phyloP scores from a whole-genome alignment of 169 alveolate genomes.

The Theileria sp. region DNA sequence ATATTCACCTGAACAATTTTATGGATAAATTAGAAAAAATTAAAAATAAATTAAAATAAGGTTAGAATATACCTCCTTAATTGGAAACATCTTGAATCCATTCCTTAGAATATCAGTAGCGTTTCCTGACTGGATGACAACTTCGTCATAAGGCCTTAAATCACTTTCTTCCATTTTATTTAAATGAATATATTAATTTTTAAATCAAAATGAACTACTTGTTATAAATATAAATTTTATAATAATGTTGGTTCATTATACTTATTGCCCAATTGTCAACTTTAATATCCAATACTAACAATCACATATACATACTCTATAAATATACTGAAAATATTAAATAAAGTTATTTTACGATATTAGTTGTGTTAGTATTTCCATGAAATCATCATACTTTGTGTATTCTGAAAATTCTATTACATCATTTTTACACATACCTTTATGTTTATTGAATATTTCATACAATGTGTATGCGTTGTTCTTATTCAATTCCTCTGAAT shows the following conservation, averaged over 20 bases:
- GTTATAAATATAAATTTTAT: too few species aligned
- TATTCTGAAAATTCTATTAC: conserved; percentile 3
- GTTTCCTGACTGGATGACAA: conserved; percentile 49
- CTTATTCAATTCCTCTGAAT: not conserved
- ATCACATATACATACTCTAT: not conserved
- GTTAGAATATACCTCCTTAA: conserved; percentile 41
- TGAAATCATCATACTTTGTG: conserved; percentile 21
- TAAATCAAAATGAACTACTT: too few species aligned
- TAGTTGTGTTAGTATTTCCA: conserved; percentile 1
- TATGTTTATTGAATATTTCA: conserved; percentile 22
- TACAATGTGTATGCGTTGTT: conserved; percentile 17
- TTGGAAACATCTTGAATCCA: conserved; percentile 58
- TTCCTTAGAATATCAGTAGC: conserved; percentile 47
- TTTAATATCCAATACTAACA: not conserved
- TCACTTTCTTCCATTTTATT: conserved; percentile 28
- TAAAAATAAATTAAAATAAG: not conserved
- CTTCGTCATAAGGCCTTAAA: conserved; percentile 18
- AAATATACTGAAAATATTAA: not conserved
- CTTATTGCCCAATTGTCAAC: not conserved
- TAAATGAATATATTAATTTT: too few species aligned
- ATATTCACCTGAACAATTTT: conserved; percentile 32
- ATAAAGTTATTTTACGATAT: not conserved
- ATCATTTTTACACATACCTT: conserved; percentile 6
- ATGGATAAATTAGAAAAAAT: not conserved
- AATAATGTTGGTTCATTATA: too few species aligned